Evolutionary conservation across 2,329 filamentous ascomycete genomes (phyloP), one percentile per base, ranked within the genome.

Genomic region (Colletotrichum acutatum): DNA sequence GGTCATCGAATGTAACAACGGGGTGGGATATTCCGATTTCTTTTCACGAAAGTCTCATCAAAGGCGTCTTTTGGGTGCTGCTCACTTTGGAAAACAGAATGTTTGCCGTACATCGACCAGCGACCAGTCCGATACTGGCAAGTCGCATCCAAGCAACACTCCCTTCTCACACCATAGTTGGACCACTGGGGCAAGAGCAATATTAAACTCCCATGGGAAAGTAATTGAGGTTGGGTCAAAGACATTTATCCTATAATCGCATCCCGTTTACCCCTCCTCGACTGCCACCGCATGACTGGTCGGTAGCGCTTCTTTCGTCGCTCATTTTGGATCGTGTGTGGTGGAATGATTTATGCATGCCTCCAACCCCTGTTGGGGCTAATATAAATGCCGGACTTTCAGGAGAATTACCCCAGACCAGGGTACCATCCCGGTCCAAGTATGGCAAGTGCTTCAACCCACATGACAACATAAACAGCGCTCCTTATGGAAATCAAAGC

Each of bases 331-430:
- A 34, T 26, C 56, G n/a, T 67, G 68, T 71, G 63, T 71, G 68
- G 63, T 62, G 68, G 68, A 67, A 71, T 57, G 26, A 52, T 57
- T 52, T 16, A 6, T 52, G 37, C 11, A 54, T 59, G 53, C 52
- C 65, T 58, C 57, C 53, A 16, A 58, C 30, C 58, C 49, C 3
- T 24, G 26, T 12, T 28, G 19, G 49, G 49, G 24, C 57, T 49
- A 32, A 16, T 24, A 58, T 52, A 53, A 71, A 61, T 68, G 37
- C 65, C 58, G 69, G 65, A n/a, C 28, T 62, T 32, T 42, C 22
- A 49, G n/a, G 37, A 59, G 37, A 72, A 32, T 63, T 63, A 72
- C 58, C 57, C 69, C 69, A 58, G 58, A 69, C 59, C 49, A 64
- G 53, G 30, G 65, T 69, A 11, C 24, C 37, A 71, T 62, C 58